Conservation (phyloP, 23 red algal genomes). For the Gracilaria vermiculophylla region DNA sequence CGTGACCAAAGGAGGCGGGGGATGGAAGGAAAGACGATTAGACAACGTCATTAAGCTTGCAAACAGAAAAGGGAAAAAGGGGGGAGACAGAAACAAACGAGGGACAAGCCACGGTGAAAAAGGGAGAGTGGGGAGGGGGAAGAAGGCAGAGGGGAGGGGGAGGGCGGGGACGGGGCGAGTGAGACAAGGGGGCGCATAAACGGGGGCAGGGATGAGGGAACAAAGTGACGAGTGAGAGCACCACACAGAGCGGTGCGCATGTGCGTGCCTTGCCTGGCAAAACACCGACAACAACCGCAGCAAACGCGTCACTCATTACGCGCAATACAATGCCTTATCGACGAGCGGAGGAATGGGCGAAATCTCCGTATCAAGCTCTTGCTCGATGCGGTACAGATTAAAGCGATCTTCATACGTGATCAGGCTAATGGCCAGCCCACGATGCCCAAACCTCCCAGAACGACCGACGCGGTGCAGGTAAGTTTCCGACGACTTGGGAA, state of each 20-base stretch:
- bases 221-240: too few relatives aligned
- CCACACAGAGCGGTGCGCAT: too few relatives aligned
- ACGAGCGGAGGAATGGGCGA: conserved; percentile 85
- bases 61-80: neutral
- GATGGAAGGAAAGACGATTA: neutral
- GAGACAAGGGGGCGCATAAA: neutral
- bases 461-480: conserved; percentile 96
- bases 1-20: neutral
- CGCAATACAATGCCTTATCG: conserved; percentile 89
- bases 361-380: conserved; percentile 94
- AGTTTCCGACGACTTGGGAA: conserved; percentile 75
- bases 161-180: neutral
- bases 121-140: neutral
- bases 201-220: too few relatives aligned
- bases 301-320: neutral
- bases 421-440: conserved; percentile 91
- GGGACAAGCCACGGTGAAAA: neutral
- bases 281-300: too few relatives aligned
- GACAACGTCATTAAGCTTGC: neutral
- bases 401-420: conserved; percentile 94
- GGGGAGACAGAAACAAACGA: neutral
- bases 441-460: conserved; percentile 89
- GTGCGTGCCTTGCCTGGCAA: too few relatives aligned
- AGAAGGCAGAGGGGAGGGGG: neutral
- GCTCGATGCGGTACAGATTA: conserved; percentile 97